Base-by-base conservation (phyloP, 1,284 basidiomycete genomes). In the Pseudozyma pruni region DNA sequence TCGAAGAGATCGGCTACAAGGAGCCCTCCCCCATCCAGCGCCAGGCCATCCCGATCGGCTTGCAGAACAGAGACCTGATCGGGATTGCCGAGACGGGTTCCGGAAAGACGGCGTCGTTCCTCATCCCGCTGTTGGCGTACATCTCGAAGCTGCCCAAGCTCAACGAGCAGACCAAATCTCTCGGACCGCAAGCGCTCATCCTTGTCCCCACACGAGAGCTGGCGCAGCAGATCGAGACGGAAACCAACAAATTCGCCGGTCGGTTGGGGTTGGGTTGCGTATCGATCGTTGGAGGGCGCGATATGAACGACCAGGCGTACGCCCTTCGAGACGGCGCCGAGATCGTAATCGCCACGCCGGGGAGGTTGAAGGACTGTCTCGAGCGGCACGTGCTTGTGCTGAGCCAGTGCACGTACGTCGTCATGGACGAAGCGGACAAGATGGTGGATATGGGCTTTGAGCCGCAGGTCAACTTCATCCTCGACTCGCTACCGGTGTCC, bases 381-480 rank as follows among this genome's bases (percentile, higher is more conserved):
- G 95, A 98, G 84, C 89, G 94, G 43, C 93, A 92, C 81, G 92
- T 98, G 44, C 86, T 98, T 32, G 94, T 98, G 33, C 87, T 99
- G 46, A 90, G 90, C 5, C 95, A 98, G 84, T 98, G 95, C 83
- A 92, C 92, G 1, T 98, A 98, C 81, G 90, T 98, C 49, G 94
- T 98, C 68, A 95, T 98, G 93, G 96, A 98, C 83, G 95, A 99
- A 85, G 96, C 96, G 17, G 95, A 99, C 83, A 89, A 94, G 53
- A 98, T 98, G 95, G 93, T 98, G 56, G 90, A 96, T 80, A 89
- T 98, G 29, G 96, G 96, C 10, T 98, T 98, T 83, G 96, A 98
- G 83, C 88, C 88, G 14, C 93, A 95, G 81, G 85, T 99, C 47
- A 93, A 91, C 35, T 97, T 93, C 82, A 98, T 99, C 74, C 86